A percentile compares a stretch with the other conserved stretches of the same genome.
Conservation (phyloP, 1,284 basidiomycete genomes). For the Cutaneotrichosporon cutaneum region DNA sequence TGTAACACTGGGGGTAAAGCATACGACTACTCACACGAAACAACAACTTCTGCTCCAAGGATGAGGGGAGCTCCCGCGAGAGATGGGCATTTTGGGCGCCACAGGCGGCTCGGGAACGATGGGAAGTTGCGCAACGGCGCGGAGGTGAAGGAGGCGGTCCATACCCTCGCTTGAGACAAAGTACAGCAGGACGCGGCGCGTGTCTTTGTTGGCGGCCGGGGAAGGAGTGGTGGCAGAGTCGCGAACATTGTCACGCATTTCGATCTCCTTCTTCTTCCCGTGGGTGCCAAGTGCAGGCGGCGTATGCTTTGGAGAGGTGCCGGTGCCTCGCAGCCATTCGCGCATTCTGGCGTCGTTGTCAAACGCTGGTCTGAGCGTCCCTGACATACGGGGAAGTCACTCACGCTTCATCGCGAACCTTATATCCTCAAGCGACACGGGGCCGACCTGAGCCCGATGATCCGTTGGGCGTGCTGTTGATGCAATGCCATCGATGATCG, state of each 20-base stretch:
- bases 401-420: neutral
- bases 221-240: neutral
- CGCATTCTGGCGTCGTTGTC: neutral
- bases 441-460: neutral
- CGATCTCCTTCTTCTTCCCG: neutral
- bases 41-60: neutral
- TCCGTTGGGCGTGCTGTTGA: neutral
- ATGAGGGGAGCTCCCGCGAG: neutral
- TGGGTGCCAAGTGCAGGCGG: neutral
- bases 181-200: neutral
- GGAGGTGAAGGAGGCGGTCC: conserved; percentile 6
- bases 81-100: neutral
- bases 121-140: neutral
- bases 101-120: neutral
- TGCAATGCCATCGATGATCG: neutral
- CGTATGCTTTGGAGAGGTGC: neutral
- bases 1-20: neutral
- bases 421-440: neutral
- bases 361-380: neutral
- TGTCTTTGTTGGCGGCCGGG: neutral
- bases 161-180: neutral
- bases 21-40: neutral
- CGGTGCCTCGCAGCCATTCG: neutral
- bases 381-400: conserved; percentile 1
- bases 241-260: neutral